Evolutionary conservation across 2,329 filamentous ascomycete genomes (phyloP).

Genomic region (Myriosclerotinia scirpicola): DNA sequence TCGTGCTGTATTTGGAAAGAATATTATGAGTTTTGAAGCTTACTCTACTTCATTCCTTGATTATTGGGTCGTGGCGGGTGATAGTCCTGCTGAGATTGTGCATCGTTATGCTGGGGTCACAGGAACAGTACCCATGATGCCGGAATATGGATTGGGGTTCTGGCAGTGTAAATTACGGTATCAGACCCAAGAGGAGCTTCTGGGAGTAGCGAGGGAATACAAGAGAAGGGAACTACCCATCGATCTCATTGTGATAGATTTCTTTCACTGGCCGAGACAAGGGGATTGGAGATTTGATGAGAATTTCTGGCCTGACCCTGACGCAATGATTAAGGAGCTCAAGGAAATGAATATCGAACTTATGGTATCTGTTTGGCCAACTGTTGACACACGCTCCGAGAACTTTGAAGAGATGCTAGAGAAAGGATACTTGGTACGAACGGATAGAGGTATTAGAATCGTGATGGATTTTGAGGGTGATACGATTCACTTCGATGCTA

Average conservation of each 20-base stretch:
- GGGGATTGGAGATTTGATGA: constrained; percentile 68
- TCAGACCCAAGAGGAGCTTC: constrained; percentile 63
- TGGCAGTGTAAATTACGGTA: constrained; percentile 69
- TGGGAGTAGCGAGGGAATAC: constrained; percentile 61
- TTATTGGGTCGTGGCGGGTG: constrained; percentile 63
- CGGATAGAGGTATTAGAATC: constrained; percentile 58
- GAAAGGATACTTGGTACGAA: constrained; percentile 58
- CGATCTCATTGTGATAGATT: constrained; percentile 66
- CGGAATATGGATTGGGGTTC: constrained; percentile 66
- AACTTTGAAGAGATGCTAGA: constrained; percentile 64
- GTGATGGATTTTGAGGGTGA: constrained; percentile 60
- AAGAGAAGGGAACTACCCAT: constrained; percentile 55
- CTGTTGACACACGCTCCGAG: constrained; percentile 57
- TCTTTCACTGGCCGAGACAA: constrained; percentile 66
- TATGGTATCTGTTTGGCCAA: constrained; percentile 71
- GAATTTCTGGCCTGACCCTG: constrained; percentile 63
- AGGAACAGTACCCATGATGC: constrained; percentile 64
- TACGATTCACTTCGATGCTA: constrained; percentile 62
- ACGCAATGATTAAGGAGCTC: constrained; percentile 63
- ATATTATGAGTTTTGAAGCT: constrained; percentile 62
- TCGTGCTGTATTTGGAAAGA: constrained; percentile 59
- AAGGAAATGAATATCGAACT: constrained; percentile 59
- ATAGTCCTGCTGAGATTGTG: constrained; percentile 55
- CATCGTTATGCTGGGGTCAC: constrained; percentile 57
- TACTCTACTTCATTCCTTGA: constrained; percentile 58